Evolutionary conservation across 2,329 filamentous ascomycete genomes (phyloP).

Genomic region (Talaromyces sp.): DNA sequence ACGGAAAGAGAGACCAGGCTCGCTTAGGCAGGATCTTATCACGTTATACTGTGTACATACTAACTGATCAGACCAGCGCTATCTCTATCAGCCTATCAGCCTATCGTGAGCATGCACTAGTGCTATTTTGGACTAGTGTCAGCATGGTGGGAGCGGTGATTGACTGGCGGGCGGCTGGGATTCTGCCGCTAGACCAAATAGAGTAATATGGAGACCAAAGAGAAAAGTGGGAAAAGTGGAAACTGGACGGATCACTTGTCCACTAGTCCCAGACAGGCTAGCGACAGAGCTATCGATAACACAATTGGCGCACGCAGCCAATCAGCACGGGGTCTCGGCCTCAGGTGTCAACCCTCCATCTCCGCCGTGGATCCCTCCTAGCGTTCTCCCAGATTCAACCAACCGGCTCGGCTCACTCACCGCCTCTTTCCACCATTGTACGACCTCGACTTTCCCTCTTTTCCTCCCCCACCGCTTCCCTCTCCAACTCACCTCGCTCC

Average conservation of each 20-base stretch:
- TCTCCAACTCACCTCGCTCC: conserved; percentile 28
- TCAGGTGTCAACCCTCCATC: conserved; percentile 14
- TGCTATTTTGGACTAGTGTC: background rate
- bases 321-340: conserved; percentile 4
- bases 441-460: conserved; percentile 1
- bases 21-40: background rate
- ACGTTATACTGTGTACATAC: background rate
- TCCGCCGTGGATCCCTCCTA: conserved; percentile 24
- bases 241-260: conserved; percentile 11
- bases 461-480: conserved; percentile 39
- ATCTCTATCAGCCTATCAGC: background rate
- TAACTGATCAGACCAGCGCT: background rate
- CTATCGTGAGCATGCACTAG: background rate
- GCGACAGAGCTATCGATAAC: conserved; percentile 24
- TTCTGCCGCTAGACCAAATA: background rate
- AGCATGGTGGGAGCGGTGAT: background rate
- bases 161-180: background rate
- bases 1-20: background rate
- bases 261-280: background rate
- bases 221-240: conserved; percentile 9
- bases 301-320: conserved; percentile 4
- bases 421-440: conserved; percentile 36
- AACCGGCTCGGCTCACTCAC: conserved; percentile 33
- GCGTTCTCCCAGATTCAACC: conserved; percentile 30
- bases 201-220: conserved; percentile 2